Evolutionary conservation across 441 rosid genomes (phyloP), one percentile per base, ranked within the genome.

Genomic region (Euphorbia corollata): DNA sequence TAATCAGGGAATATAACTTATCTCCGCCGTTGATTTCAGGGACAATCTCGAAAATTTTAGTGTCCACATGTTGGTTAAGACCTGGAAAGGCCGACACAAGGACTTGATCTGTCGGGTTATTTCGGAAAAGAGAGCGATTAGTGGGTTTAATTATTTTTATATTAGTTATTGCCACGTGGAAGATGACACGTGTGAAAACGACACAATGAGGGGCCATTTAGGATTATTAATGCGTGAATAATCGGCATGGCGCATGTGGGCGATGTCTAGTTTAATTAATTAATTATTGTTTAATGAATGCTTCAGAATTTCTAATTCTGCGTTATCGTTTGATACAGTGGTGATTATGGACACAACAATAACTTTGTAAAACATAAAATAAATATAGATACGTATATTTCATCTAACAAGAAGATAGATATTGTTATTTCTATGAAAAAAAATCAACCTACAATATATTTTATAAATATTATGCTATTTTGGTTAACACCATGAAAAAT

Each of bases 61-160:
- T 65, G 76, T 55, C 73, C 48, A 39, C 63, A 48, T 77, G 81
- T 70, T 73, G 70, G 77, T 43, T 8, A 5, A 55, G 55, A 59
- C 64, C 72, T 67, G 71, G 5, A 71, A 80, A 73, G 67, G 54
- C 80, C 76, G 81, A 83, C 83, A 75, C 45, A 8, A 0, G 72
- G 24, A 60, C 76, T 64, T 69, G 71, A 23, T 27, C 22, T 77
- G 84, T 77, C 82, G 77, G 78, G 22, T 50, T 27, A 27, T 19
- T 23, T 36, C 6, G 51, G 36, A 54, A 22, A 60, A 51, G 11
- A 36, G 53, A 39, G 36, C 19, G 23, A 50, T 2, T 12, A 51
- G 1, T 3, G 0, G 27, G 27, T 8, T 18, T 48, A 15, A 12
- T 51, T 5, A 9, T 59, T 51, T 9, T 1, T 3, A 19, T 15